These are phyloP conservation scores for Solanum boliviense DNA, from an alignment of 257 asterid species.

Conservation along the genomic window DNA sequence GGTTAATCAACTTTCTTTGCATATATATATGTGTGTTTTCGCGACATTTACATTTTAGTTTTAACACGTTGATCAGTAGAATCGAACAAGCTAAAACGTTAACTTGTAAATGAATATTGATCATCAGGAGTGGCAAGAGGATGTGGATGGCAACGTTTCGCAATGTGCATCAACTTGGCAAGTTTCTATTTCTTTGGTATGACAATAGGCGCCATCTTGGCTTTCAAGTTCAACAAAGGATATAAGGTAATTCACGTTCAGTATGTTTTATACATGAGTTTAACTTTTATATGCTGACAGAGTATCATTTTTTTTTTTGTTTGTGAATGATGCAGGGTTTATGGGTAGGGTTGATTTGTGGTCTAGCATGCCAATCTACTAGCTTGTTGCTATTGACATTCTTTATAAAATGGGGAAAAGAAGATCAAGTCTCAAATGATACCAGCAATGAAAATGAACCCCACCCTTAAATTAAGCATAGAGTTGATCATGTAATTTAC, in stretches of 20 bases:
- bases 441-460: background rate
- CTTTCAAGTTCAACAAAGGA: constrained; percentile 36
- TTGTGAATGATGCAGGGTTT: constrained; percentile 34
- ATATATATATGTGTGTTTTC: too few relatives aligned
- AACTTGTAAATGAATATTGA: background rate
- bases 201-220: constrained; percentile 41
- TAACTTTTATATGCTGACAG: background rate
- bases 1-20: constrained; percentile 18
- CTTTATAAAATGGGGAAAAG: constrained; percentile 44
- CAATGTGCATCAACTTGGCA: constrained; percentile 30
- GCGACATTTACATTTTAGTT: background rate
- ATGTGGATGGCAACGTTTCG: constrained; percentile 70
- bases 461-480: background rate
- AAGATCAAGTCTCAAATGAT: constrained; percentile 17
- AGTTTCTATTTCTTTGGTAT: constrained; percentile 31
- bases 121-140: constrained; percentile 71
- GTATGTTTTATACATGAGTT: background rate
- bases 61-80: background rate
- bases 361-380: constrained; percentile 39
- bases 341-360: constrained; percentile 75
- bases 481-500: background rate
- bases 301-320: background rate
- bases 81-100: background rate
- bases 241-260: constrained; percentile 32
- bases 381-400: constrained; percentile 45